Evolutionary conservation across 1,284 basidiomycete species (phyloP), one percentile per base, ranked within the genome.

Genomic region (Trichosporon asahii): DNA sequence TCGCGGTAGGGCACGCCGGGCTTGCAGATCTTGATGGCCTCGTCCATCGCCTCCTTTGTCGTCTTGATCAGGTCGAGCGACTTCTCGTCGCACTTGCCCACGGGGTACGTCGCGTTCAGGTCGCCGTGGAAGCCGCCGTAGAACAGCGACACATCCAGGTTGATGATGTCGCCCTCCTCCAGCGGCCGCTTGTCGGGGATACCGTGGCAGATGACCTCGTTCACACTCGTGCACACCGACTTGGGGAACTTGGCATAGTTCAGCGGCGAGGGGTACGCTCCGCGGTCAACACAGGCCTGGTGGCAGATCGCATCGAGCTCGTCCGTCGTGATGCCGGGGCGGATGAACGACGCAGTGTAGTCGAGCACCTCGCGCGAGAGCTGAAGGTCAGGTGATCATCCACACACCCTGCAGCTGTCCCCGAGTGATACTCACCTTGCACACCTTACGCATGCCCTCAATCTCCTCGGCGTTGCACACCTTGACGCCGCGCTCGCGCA

Each of bases 141-240:
- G 70, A 53, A 84, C n/a, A 88, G 78, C 7, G 86, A 83, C 3
- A 88, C 86, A 72, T 88, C 96, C 64, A 96, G 88, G 82, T 97
- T 97, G 81, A 97, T 85, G 76, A 98, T 98, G 83, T 98, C 95
- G 29, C 95, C 95, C 76, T 96, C 91, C 76, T 88, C 87, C 66
- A 97, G 84, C 75, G 90, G 92, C 69, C 94, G 86, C 76, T 91
- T 87, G 84, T 97, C 95, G 57, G 95, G 95, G 74, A 98, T 97
- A 68, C 94, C 94, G 83, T 99, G 97, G 82, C 97, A 99, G 78
- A 99, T 96, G 69, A 90, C 91, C 83, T 99, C 97, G 84, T 99
- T 99, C 55, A 99, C 86, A 88, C 91, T 79, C 85, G 92, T 96
- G 90, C 97, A 99, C 64, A 98, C 89, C 60, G 94, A 97, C 86